phyloP scores from a whole-genome alignment of 768 basidiomycete species.

The Suillus occidentalis region DNA sequence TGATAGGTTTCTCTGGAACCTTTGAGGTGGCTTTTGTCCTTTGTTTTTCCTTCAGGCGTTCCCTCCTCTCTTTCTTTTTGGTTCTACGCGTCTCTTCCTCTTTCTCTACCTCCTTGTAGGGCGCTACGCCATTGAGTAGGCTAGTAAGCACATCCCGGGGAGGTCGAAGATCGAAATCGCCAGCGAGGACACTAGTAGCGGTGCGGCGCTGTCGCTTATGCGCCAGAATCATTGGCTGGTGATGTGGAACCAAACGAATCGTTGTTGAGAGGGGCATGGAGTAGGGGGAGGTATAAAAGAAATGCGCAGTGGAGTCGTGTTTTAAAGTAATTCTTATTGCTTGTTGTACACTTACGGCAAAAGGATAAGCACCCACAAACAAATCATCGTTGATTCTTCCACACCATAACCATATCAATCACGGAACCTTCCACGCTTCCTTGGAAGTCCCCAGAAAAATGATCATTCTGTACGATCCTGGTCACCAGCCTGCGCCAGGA shows the following conservation, averaged over 20 bases:
- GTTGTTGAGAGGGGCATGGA: slow-evolving; percentile 15
- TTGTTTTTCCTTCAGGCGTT: slow-evolving; percentile 53
- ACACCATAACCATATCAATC: slow-evolving; percentile 19
- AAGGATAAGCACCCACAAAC: slow-evolving; percentile 37
- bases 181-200: slow-evolving; percentile 75
- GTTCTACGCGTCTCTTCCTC: slow-evolving; percentile 56
- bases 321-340: slow-evolving; percentile 31
- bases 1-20: slow-evolving; percentile 34
- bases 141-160: slow-evolving; percentile 77
- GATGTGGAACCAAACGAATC: slow-evolving; percentile 21
- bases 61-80: slow-evolving; percentile 48
- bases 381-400: slow-evolving; percentile 29
- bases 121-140: slow-evolving; percentile 71
- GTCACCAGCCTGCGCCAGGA: not conserved
- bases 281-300: slow-evolving; percentile 17
- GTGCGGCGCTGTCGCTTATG: slow-evolving; percentile 51
- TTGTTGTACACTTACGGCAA: slow-evolving; percentile 39
- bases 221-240: slow-evolving; percentile 17
- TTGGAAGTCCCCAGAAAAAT: slow-evolving; percentile 8
- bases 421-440: slow-evolving; percentile 14
- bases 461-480: slow-evolving; percentile 4
- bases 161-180: slow-evolving; percentile 67
- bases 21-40: slow-evolving; percentile 37
- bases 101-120: slow-evolving; percentile 62
- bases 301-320: slow-evolving; percentile 34